phyloP scores from a whole-genome alignment of 139 green algal genomes.

The Tetraselmis striata region DNA sequence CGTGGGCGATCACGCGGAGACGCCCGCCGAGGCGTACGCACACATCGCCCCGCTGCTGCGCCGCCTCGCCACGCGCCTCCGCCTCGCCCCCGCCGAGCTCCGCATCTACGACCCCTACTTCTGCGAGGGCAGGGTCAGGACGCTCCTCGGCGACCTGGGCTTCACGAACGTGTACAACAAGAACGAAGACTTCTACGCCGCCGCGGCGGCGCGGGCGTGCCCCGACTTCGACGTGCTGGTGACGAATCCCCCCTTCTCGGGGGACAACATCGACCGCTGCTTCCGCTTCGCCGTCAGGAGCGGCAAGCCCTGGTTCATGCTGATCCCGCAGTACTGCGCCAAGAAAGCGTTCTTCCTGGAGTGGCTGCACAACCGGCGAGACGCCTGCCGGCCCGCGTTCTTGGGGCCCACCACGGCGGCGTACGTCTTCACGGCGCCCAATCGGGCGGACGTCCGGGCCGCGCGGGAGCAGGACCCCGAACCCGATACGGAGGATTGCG shows the following conservation, averaged over 20 bases:
- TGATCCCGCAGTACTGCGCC: slow-evolving; percentile 30
- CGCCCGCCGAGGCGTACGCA: slow-evolving; percentile 31
- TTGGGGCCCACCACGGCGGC: slow-evolving; percentile 8
- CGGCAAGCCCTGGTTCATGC: slow-evolving; percentile 20
- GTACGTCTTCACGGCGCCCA: slow-evolving; percentile 16
- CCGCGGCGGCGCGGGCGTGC: slow-evolving; percentile 9
- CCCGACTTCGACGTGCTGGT: slow-evolving; percentile 47
- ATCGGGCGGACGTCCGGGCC: neutral
- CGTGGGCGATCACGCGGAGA: slow-evolving; percentile 35
- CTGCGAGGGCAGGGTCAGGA: slow-evolving; percentile 31
- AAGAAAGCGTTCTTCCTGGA: slow-evolving; percentile 9
- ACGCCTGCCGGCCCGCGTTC: slow-evolving; percentile 1
- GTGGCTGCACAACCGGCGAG: slow-evolving; percentile 14
- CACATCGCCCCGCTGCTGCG: slow-evolving; percentile 35
- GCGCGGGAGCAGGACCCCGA: neutral
- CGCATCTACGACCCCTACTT: slow-evolving; percentile 50
- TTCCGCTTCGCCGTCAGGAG: slow-evolving; percentile 15
- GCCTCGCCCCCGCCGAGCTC: slow-evolving; percentile 21
- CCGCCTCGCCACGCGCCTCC: slow-evolving; percentile 7
- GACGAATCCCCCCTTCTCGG: slow-evolving; percentile 48
- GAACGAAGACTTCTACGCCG: slow-evolving; percentile 55
- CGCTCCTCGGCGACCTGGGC: slow-evolving; percentile 29
- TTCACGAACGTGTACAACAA: slow-evolving; percentile 42
- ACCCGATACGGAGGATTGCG: neutral
- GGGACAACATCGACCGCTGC: slow-evolving; percentile 33